A percentile compares a stretch with the other conserved stretches of the same genome.
These are phyloP conservation scores for Hyaloscypha bicolor DNA, from an alignment of 495 filamentous ascomycete species.

Conservation along the genomic window DNA sequence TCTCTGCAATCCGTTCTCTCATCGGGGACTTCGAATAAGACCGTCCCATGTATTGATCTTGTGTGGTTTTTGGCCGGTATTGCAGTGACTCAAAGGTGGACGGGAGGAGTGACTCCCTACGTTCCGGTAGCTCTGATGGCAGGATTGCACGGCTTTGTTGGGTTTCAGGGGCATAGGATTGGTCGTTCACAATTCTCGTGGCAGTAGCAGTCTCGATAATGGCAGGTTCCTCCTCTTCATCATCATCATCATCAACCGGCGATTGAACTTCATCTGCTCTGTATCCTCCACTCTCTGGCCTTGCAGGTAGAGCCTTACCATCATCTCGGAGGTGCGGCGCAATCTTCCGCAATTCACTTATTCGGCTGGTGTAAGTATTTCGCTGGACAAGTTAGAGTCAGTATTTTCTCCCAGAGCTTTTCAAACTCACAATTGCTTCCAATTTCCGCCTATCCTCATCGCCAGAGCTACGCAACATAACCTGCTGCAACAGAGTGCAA, in stretches of 20 bases:
- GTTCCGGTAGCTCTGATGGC: conserved; percentile 36
- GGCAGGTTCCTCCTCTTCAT: conserved; percentile 46
- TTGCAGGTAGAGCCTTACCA: conserved; percentile 73
- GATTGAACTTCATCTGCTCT: conserved; percentile 52
- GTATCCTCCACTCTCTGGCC: conserved; percentile 74
- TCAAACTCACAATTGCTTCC: conserved; percentile 78
- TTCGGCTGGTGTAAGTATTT: conserved; percentile 84
- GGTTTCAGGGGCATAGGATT: conserved; percentile 29
- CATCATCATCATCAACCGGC: conserved; percentile 47
- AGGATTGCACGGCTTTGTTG: conserved; percentile 37
- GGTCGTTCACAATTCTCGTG: conserved; percentile 41
- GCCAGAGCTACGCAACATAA: conserved; percentile 79
- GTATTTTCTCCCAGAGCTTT: neutral
- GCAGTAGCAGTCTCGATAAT: conserved; percentile 50
- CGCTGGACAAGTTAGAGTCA: conserved; percentile 52
- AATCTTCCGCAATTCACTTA: conserved; percentile 77
- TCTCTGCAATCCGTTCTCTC: conserved; percentile 42
- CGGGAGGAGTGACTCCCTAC: conserved; percentile 36
- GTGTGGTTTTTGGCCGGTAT: conserved; percentile 31
- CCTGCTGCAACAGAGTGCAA: conserved; percentile 78
- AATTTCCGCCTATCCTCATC: conserved; percentile 86
- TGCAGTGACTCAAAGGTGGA: conserved; percentile 31
- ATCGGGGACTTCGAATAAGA: conserved; percentile 50
- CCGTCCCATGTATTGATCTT: conserved; percentile 40
- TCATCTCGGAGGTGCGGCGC: conserved; percentile 58